Evolutionary conservation across 148 eudicot genomes (phyloP).

Genomic region (Persicaria tinctoria): DNA sequence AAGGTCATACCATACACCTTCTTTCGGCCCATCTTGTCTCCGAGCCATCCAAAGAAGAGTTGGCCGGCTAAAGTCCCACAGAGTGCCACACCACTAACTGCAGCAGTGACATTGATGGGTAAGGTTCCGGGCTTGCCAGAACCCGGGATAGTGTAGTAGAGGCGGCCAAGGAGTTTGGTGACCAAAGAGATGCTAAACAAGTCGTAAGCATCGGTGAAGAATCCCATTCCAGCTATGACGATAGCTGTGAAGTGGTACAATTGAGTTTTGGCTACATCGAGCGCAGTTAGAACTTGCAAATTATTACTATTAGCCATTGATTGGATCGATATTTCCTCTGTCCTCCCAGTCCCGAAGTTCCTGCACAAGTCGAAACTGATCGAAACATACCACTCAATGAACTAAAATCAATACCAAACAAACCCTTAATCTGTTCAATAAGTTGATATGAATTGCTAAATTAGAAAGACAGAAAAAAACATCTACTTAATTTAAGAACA

Average conservation of each 20-base stretch:
- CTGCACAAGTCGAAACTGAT: too few relatives aligned
- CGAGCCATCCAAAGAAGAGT: not conserved
- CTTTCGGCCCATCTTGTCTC: not conserved
- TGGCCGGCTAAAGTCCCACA: slow-evolving; percentile 1
- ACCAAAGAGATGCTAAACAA: slow-evolving; percentile 5
- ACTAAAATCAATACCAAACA: too few relatives aligned
- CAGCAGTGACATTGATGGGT: not conserved
- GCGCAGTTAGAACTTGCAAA: too few relatives aligned
- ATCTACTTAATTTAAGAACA: too few relatives aligned
- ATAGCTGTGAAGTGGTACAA: not conserved
- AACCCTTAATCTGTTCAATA: too few relatives aligned
- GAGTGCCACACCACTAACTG: not conserved
- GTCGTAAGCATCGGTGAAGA: slow-evolving; percentile 5
- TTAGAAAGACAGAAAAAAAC: too few relatives aligned
- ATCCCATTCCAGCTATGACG: not conserved
- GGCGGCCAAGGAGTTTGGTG: not conserved
- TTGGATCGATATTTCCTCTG: too few relatives aligned
- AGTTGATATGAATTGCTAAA: too few relatives aligned
- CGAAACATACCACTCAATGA: too few relatives aligned
- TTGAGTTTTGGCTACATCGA: not conserved
- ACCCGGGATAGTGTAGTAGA: not conserved
- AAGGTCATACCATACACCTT: not conserved
- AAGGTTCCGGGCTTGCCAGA: not conserved
- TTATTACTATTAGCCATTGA: too few relatives aligned
- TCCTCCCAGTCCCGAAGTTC: too few relatives aligned